Percentiles rank a stretch among this genome's conserved stretches.
Conservation (phyloP, 2,329 filamentous ascomycete species). For the Apiospora malaysiana region DNA sequence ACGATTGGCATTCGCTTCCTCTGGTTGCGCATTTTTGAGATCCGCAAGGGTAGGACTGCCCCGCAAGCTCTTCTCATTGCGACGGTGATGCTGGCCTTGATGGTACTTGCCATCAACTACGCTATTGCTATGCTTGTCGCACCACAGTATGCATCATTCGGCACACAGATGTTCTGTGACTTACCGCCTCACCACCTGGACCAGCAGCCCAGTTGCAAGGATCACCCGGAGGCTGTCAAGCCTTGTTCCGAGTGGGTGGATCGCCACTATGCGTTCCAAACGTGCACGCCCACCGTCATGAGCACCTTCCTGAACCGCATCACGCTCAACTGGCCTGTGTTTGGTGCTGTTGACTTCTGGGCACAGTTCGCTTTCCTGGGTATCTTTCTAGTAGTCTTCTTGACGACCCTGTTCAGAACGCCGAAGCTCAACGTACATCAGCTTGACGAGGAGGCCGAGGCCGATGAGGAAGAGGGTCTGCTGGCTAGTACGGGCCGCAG, state of each 20-base stretch:
- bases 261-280: conserved; percentile 72
- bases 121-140: conserved; percentile 91
- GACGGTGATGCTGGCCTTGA: conserved; percentile 88
- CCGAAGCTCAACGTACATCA: conserved; percentile 78
- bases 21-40: conserved; percentile 92
- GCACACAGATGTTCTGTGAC: conserved; percentile 92
- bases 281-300: conserved; percentile 90
- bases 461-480: conserved; percentile 91
- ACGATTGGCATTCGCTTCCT: conserved; percentile 92
- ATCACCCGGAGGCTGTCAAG: conserved; percentile 73
- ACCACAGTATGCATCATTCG: conserved; percentile 93
- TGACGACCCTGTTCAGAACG: conserved; percentile 79
- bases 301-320: conserved; percentile 93
- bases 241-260: conserved; percentile 80
- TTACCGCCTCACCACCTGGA: conserved; percentile 67
- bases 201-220: conserved; percentile 75
- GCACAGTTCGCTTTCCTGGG: conserved; percentile 90
- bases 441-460: conserved; percentile 87
- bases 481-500: conserved; percentile 81
- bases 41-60: conserved; percentile 85
- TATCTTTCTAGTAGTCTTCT: conserved; percentile 81
- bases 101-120: conserved; percentile 92
- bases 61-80: conserved; percentile 91
- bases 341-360: conserved; percentile 94
- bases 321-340: conserved; percentile 93